These are phyloP conservation scores for Podaxis sp. DNA, from an alignment of 768 basidiomycete species.

Conservation along the genomic window DNA sequence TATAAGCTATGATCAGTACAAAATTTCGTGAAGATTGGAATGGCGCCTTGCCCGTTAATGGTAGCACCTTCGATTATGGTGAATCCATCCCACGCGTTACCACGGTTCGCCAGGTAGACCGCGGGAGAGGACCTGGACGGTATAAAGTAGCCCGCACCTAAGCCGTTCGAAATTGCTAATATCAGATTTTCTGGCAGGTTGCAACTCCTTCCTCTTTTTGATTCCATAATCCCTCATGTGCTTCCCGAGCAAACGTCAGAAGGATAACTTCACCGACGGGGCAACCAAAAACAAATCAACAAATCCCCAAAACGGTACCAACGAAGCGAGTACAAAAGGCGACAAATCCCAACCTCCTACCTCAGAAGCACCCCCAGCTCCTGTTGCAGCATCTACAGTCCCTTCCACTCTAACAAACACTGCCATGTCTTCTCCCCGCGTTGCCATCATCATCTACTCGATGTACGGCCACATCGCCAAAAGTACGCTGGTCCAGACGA, in stretches of 20 bases:
- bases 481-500: slow-evolving; percentile 36
- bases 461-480: slow-evolving; percentile 74
- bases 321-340: slow-evolving; percentile 30
- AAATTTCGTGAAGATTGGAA: slow-evolving; percentile 1
- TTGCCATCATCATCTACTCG: slow-evolving; percentile 75
- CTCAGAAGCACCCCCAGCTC: slow-evolving; percentile 4
- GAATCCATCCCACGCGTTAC: background rate
- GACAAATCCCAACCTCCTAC: slow-evolving; percentile 11
- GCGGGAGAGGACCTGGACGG: background rate
- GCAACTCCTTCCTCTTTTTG: slow-evolving; percentile 7
- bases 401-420: background rate
- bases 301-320: slow-evolving; percentile 17
- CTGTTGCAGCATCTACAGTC: slow-evolving; percentile 12
- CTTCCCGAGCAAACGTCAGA: slow-evolving; percentile 32
- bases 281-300: slow-evolving; percentile 14
- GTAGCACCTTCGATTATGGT: background rate
- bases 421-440: slow-evolving; percentile 47
- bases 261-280: slow-evolving; percentile 30
- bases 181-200: background rate
- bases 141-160: slow-evolving; percentile 5
- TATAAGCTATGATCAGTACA: background rate
- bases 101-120: background rate
- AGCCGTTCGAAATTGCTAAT: slow-evolving; percentile 1
- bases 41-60: background rate
- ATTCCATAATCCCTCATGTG: slow-evolving; percentile 26